These are phyloP conservation scores for Graphiopsis chlorocephala DNA, from an alignment of 2,329 filamentous ascomycete species.

Conservation along the genomic window DNA sequence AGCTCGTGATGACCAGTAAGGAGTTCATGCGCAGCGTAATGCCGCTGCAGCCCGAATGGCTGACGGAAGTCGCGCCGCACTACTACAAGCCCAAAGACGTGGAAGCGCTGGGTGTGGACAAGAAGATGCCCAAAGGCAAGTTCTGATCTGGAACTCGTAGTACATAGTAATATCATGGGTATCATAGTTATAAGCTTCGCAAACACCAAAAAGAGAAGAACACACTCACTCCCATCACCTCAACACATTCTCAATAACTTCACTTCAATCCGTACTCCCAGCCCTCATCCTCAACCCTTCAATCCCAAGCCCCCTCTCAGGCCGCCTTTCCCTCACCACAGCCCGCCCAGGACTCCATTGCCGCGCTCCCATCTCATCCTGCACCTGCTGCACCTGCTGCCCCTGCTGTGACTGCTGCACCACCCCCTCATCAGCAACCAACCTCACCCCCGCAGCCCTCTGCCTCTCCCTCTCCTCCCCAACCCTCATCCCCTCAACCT, in stretches of 20 bases:
- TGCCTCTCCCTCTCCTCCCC: constrained; percentile 31
- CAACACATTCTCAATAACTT: neutral
- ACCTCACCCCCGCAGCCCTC: constrained; percentile 29
- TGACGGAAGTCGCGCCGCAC: constrained; percentile 87
- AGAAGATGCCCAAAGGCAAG: constrained; percentile 64
- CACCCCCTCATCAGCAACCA: constrained; percentile 26
- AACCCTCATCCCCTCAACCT: constrained; percentile 41
- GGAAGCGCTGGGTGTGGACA: constrained; percentile 72
- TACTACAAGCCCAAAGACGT: constrained; percentile 91
- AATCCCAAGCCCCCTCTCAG: constrained; percentile 9
- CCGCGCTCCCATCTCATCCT: constrained; percentile 1
- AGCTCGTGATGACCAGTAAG: constrained; percentile 77
- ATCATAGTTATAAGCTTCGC: constrained; percentile 3
- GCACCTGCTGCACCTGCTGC: neutral
- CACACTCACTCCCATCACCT: neutral
- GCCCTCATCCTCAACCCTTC: constrained; percentile 14
- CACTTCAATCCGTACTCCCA: constrained; percentile 9
- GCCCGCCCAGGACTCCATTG: constrained; percentile 13
- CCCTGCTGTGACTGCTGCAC: neutral
- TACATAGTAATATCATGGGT: constrained; percentile 7
- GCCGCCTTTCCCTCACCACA: constrained; percentile 7
- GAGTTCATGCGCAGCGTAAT: constrained; percentile 90
- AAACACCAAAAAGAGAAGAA: neutral
- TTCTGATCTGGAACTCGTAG: neutral
- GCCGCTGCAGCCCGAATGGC: constrained; percentile 79